These are phyloP conservation scores for Arachnomyces sp. DNA, from an alignment of 2,329 filamentous ascomycete species.

Conservation along the genomic window DNA sequence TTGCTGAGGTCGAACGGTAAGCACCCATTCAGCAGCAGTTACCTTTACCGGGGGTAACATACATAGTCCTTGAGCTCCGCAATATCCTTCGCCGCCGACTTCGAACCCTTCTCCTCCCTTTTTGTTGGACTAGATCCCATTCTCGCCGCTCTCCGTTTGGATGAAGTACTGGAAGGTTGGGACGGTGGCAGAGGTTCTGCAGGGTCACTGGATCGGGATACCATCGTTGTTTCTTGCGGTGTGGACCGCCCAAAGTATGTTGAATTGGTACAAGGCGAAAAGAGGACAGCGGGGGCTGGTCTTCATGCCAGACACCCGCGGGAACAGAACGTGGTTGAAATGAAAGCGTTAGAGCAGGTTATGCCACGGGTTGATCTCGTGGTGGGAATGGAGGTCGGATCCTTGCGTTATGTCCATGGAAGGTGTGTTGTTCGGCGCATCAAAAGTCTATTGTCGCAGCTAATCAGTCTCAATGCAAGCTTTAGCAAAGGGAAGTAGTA, in stretches of 20 bases:
- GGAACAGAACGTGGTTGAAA: too few species aligned
- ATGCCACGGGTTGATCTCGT: too few species aligned
- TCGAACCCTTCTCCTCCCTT: slow-evolving; percentile 44
- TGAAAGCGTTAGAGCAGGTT: too few species aligned
- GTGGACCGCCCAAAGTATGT: too few species aligned
- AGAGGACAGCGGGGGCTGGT: slow-evolving; percentile 11
- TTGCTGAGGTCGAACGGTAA: slow-evolving; percentile 42
- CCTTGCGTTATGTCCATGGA: too few species aligned
- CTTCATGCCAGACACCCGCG: slow-evolving; percentile 17
- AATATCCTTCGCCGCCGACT: slow-evolving; percentile 44
- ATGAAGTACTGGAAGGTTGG: slow-evolving; percentile 28
- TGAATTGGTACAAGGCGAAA: neutral
- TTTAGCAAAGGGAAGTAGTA: too few species aligned
- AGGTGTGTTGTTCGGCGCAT: too few species aligned
- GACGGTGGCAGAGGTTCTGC: slow-evolving; percentile 28
- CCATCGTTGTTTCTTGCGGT: slow-evolving; percentile 24
- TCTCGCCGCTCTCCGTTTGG: slow-evolving; percentile 30
- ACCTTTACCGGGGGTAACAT: slow-evolving; percentile 15
- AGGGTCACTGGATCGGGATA: slow-evolving; percentile 32
- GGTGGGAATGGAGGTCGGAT: too few species aligned
- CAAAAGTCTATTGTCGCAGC: too few species aligned
- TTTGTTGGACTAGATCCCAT: slow-evolving; percentile 39
- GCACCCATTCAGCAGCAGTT: slow-evolving; percentile 8
- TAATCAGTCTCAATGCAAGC: too few species aligned
- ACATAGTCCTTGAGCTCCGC: slow-evolving; percentile 45